These are phyloP conservation scores for Colletotrichum viniferum DNA, from an alignment of 2,329 filamentous ascomycete genomes.

Conservation along the genomic window DNA sequence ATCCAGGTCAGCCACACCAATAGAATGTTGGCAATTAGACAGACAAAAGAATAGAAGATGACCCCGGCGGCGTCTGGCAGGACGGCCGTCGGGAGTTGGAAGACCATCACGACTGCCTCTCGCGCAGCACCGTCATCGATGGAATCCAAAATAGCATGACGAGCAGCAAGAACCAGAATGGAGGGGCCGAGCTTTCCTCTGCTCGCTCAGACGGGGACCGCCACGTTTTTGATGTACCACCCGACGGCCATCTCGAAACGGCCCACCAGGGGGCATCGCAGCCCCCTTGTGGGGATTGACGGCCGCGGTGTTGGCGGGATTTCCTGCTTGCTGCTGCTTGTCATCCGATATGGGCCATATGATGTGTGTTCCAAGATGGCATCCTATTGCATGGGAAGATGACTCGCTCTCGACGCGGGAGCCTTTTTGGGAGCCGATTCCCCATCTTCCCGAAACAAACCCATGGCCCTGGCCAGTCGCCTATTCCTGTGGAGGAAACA, in stretches of 20 bases:
- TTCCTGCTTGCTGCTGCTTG: neutral
- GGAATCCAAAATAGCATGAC: conserved; percentile 1
- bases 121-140: neutral
- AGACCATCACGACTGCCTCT: conserved; percentile 14
- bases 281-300: conserved; percentile 4
- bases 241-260: neutral
- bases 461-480: neutral
- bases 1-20: conserved; percentile 16
- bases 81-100: conserved; percentile 19
- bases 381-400: neutral
- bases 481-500: neutral
- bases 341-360: neutral
- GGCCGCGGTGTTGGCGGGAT: neutral
- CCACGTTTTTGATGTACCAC: conserved; percentile 4
- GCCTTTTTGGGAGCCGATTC: neutral
- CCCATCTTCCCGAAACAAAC: conserved; percentile 16
- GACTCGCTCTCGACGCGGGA: neutral
- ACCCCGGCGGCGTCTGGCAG: conserved; percentile 2
- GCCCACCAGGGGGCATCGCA: neutral
- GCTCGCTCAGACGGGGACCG: neutral
- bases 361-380: neutral
- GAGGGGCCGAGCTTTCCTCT: neutral
- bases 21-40: conserved; percentile 7
- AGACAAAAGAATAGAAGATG: conserved; percentile 12
- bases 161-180: neutral